Percentiles rank a stretch among this genome's conserved stretches.
phyloP scores from a whole-genome alignment of 2,329 filamentous ascomycete species.

The Tolypocladium capitatum region DNA sequence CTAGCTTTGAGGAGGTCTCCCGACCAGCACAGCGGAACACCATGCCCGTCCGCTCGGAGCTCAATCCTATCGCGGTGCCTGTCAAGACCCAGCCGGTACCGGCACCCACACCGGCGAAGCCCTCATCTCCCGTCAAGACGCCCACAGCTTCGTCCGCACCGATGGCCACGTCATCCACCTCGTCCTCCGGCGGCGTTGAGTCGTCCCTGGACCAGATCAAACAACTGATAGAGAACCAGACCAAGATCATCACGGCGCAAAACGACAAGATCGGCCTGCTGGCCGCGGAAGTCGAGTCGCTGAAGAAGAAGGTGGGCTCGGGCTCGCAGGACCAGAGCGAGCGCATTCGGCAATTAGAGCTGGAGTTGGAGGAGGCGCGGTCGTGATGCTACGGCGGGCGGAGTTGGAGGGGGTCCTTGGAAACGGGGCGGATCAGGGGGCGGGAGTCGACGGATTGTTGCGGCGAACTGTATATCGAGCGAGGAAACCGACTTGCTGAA shows the following conservation, averaged over 20 bases:
- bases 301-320: slow-evolving; percentile 60
- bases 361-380: slow-evolving; percentile 51
- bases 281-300: slow-evolving; percentile 59
- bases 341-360: slow-evolving; percentile 52
- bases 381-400: slow-evolving; percentile 25
- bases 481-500: neutral
- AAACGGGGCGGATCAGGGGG: neutral
- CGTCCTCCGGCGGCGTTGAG: slow-evolving; percentile 33
- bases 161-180: slow-evolving; percentile 14
- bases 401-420: slow-evolving; percentile 2
- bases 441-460: neutral
- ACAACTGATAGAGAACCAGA: slow-evolving; percentile 62
- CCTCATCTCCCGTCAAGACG: slow-evolving; percentile 20
- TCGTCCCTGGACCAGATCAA: slow-evolving; percentile 65
- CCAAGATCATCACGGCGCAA: slow-evolving; percentile 63
- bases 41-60: slow-evolving; percentile 21
- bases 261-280: slow-evolving; percentile 60
- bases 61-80: slow-evolving; percentile 27
- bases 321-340: slow-evolving; percentile 50
- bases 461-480: neutral
- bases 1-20: slow-evolving; percentile 75
- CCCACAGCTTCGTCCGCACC: slow-evolving; percentile 14
- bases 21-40: slow-evolving; percentile 55
- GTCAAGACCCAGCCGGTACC: slow-evolving; percentile 11
- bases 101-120: slow-evolving; percentile 11